Conservation (phyloP, 169 alveolate genomes). For the Toxoplasma gondii region DNA sequence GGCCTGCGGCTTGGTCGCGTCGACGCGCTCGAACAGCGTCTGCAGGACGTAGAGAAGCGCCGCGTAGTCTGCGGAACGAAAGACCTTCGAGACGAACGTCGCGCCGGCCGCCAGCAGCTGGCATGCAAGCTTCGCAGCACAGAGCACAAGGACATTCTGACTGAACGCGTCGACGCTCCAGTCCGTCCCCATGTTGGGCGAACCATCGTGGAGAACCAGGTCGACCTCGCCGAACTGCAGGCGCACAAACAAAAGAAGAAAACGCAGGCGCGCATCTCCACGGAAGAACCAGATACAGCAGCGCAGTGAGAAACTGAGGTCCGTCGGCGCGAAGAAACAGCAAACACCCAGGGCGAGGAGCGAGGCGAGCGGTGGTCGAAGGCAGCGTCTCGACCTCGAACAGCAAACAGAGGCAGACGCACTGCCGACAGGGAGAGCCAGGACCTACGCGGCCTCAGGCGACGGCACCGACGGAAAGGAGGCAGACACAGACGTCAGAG, state of each 20-base stretch:
- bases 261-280: conserved; percentile 57
- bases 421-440: too few relatives aligned
- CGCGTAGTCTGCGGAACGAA: conserved; percentile 96
- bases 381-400: too few relatives aligned
- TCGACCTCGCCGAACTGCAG: conserved; percentile 93
- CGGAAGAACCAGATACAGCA: background rate
- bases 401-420: too few relatives aligned
- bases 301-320: background rate
- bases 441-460: too few relatives aligned
- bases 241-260: background rate
- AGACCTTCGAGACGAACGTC: conserved; percentile 90
- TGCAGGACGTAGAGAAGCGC: conserved; percentile 96
- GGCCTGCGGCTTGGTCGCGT: conserved; percentile 98
- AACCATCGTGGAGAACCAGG: conserved; percentile 99
- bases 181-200: conserved; percentile 99
- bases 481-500: too few relatives aligned
- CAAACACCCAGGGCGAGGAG: background rate
- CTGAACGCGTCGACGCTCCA: conserved; percentile 98
- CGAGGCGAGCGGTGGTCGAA: background rate
- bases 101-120: conserved; percentile 86
- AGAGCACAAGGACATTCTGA: conserved; percentile 95
- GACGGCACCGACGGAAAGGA: too few relatives aligned
- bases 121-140: conserved; percentile 93
- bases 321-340: background rate
- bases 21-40: conserved; percentile 95